Evolutionary conservation across 306 rosid species (phyloP), one percentile per base, ranked within the genome.

Genomic region (Albizia julibrissin): DNA sequence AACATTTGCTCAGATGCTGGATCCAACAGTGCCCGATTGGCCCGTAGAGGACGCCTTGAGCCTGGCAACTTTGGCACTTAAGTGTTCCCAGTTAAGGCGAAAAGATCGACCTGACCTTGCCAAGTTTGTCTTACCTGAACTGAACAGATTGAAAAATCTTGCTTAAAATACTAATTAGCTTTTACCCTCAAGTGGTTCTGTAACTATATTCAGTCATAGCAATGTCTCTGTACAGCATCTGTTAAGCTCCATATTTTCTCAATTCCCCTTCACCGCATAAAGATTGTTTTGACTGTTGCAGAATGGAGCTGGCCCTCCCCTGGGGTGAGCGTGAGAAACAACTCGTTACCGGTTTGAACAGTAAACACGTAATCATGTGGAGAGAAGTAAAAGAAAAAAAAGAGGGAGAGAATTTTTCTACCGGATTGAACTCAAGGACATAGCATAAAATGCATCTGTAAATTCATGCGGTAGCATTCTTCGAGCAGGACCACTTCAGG

Each of bases 91-190:
- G 26, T 54, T 54, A 54, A 54, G 61, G 80, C 68, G 87, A 39
- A 87, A 72, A 84, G 89, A 84, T 21, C 69, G 89, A 26, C 87
- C 89, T 69, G 87, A 87, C 78, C 89, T 87, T 64, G 82, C 82
- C 37, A 87, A 62, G 26, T 87, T 78, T 68, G 54, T 87, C 46
- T 29, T 87, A 1, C 89, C 89, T 19, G 79, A 78, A 74, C 69
- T 87, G 19, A 0, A 74, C 3, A 84, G 70, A 65, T 67, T 87
- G 33, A 87, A 83, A 81, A 72, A 21, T 61, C 65, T 58, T 22
- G 65, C 65, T 58, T 7, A 8, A 54, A 54, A 50, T 2, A 50
- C 8, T 54, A 54, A 21, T 21, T 69, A 18, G 1, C 24, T 37
- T 76, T 2, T 54, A 7, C 13, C 42, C 24, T 33, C 21, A 1